Evolutionary conservation across 179 eudicot species (phyloP).

Genomic region (Amaranthus tricolor): DNA sequence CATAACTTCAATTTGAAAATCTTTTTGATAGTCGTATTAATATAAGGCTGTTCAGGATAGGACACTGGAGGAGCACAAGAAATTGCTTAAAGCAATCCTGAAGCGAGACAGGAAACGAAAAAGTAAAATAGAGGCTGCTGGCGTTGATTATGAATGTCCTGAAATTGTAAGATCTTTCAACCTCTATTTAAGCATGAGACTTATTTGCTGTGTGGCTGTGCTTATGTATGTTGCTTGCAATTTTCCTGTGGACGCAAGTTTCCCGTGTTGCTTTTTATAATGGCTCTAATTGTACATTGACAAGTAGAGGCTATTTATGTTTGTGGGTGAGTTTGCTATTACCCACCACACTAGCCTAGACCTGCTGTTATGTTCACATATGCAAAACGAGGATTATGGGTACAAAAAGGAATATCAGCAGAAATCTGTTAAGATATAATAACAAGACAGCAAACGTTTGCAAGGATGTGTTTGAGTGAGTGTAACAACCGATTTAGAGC

Average conservation of each 20-base stretch:
- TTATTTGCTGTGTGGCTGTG: background rate
- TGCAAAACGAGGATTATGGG: background rate
- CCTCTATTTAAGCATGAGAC: background rate
- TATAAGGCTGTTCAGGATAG: conserved; percentile 46
- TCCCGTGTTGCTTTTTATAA: background rate
- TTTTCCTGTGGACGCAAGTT: too few species aligned
- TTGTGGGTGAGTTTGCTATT: too few species aligned
- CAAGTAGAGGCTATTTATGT: background rate
- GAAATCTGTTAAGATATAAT: too few species aligned
- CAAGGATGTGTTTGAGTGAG: too few species aligned
- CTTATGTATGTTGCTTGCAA: too few species aligned
- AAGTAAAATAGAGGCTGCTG: conserved; percentile 73
- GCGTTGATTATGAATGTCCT: conserved; percentile 84
- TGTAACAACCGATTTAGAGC: too few species aligned
- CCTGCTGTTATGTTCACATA: too few species aligned
- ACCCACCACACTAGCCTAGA: too few species aligned
- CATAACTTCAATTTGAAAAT: background rate
- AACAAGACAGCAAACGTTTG: too few species aligned
- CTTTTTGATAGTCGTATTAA: conserved; percentile 7
- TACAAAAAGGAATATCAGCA: background rate
- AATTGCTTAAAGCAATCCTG: conserved; percentile 58
- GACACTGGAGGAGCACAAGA: conserved; percentile 65
- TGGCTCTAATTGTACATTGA: background rate
- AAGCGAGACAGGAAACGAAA: conserved; percentile 64
- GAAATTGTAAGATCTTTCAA: conserved; percentile 48